These are phyloP conservation scores for Sonneratia alba DNA, from an alignment of 345 rosid genomes.

Conservation along the genomic window DNA sequence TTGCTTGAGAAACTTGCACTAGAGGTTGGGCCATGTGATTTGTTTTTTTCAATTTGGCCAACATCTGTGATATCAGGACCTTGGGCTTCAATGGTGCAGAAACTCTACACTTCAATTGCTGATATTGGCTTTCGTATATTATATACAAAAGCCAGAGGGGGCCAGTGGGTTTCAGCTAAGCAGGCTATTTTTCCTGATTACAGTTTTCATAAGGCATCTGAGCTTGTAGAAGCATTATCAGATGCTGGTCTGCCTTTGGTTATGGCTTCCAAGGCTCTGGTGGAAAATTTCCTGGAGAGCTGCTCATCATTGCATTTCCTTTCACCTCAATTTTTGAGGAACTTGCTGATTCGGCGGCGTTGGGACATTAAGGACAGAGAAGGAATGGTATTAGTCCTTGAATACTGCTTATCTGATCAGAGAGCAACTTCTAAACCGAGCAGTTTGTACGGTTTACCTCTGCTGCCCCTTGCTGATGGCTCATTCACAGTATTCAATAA, in stretches of 20 bases:
- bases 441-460: conserved; percentile 59
- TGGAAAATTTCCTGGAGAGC: conserved; percentile 57
- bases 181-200: conserved; percentile 91
- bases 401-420: conserved; percentile 81
- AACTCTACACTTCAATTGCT: conserved; percentile 58
- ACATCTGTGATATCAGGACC: conserved; percentile 57
- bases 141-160: conserved; percentile 82
- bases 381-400: conserved; percentile 66
- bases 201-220: conserved; percentile 48
- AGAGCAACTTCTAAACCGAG: conserved; percentile 36
- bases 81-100: conserved; percentile 80
- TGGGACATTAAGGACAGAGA: conserved; percentile 54
- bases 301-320: conserved; percentile 69
- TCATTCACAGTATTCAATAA: conserved; percentile 66
- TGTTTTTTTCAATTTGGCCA: conserved; percentile 86
- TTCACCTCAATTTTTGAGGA: conserved; percentile 64
- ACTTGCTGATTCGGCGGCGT: conserved; percentile 58
- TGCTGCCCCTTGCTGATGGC: conserved; percentile 84
- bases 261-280: conserved; percentile 50
- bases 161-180: conserved; percentile 86
- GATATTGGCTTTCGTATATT: conserved; percentile 62
- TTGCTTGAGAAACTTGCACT: conserved; percentile 82
- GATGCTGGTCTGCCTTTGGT: conserved; percentile 80
- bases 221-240: conserved; percentile 67
- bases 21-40: conserved; percentile 72